These are phyloP conservation scores for Rhodocollybia butyracea DNA, from an alignment of 768 basidiomycete genomes.

Conservation along the genomic window DNA sequence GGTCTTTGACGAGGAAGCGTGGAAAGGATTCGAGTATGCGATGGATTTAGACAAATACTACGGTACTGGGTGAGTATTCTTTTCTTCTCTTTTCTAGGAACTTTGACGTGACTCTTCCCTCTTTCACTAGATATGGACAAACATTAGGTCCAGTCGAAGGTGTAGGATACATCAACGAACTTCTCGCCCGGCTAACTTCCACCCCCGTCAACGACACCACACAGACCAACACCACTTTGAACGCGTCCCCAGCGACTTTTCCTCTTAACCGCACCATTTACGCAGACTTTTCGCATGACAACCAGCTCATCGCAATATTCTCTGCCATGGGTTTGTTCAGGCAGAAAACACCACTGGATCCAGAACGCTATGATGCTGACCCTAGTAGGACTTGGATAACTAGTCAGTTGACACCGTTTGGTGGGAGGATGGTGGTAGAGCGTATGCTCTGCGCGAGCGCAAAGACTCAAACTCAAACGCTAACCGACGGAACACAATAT, in stretches of 20 bases:
- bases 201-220: constrained; percentile 63
- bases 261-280: constrained; percentile 65
- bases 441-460: constrained; percentile 45
- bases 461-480: not conserved
- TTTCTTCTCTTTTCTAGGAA: too few relatives aligned
- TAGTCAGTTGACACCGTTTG: constrained; percentile 69
- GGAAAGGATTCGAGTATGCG: constrained; percentile 62
- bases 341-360: constrained; percentile 32
- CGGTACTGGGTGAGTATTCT: constrained; percentile 56
- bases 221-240: constrained; percentile 74
- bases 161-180: constrained; percentile 85
- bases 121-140: constrained; percentile 71
- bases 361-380: constrained; percentile 22
- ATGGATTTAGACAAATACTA: constrained; percentile 80
- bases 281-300: constrained; percentile 85
- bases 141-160: constrained; percentile 73
- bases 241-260: constrained; percentile 61
- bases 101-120: too few relatives aligned
- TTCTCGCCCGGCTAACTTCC: constrained; percentile 76
- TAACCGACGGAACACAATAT: constrained; percentile 33
- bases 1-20: constrained; percentile 66
- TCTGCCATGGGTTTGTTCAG: constrained; percentile 55
- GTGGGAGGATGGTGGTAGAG: constrained; percentile 72
- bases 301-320: constrained; percentile 79
- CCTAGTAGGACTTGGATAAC: constrained; percentile 47